These are phyloP conservation scores for Patellaria atrata DNA, from an alignment of 495 filamentous ascomycete genomes.

Conservation along the genomic window DNA sequence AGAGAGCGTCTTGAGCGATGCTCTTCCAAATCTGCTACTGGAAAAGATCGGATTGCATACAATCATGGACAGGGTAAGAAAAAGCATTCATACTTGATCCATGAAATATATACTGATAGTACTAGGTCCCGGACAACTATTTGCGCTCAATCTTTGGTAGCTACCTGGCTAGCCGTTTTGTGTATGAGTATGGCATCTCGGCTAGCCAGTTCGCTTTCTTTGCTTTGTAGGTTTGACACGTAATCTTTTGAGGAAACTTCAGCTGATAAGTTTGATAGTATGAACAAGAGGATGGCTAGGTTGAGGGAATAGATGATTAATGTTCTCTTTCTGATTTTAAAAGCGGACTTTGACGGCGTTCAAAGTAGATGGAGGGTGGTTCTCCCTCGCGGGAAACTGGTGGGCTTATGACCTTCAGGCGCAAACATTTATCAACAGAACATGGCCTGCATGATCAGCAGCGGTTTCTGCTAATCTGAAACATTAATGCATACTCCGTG, in stretches of 20 bases:
- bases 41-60: slow-evolving; percentile 81
- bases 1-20: slow-evolving; percentile 64
- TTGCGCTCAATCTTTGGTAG: slow-evolving; percentile 91
- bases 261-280: slow-evolving; percentile 9
- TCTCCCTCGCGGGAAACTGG: not conserved
- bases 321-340: too few species aligned
- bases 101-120: too few species aligned
- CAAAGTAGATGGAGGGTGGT: not conserved
- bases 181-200: slow-evolving; percentile 83
- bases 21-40: slow-evolving; percentile 69
- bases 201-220: slow-evolving; percentile 98
- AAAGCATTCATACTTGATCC: slow-evolving; percentile 17
- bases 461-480: too few species aligned
- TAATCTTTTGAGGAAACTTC: not conserved
- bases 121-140: slow-evolving; percentile 76
- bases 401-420: not conserved
- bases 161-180: slow-evolving; percentile 85
- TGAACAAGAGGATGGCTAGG: slow-evolving; percentile 27
- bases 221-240: slow-evolving; percentile 61
- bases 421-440: too few species aligned
- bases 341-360: too few species aligned
- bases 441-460: too few species aligned
- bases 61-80: slow-evolving; percentile 61
- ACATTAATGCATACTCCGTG: too few species aligned
- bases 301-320: slow-evolving; percentile 1